Conservation (phyloP, 345 rosid species). For the Boechera stricta region DNA sequence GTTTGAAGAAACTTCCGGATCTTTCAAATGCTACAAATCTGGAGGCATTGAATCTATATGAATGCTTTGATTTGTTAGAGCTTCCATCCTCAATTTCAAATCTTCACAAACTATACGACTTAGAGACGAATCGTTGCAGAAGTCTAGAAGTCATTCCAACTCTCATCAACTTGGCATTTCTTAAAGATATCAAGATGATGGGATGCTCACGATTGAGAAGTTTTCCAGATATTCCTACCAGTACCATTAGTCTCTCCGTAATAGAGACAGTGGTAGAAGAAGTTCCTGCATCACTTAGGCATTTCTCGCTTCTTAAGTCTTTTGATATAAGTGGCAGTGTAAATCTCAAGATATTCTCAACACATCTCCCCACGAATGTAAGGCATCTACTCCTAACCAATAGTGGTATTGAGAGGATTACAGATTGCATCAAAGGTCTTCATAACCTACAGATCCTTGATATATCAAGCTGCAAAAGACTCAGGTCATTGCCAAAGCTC, state of each 20-base stretch:
- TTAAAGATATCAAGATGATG: background rate
- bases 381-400: too few species aligned
- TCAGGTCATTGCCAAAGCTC: too few species aligned
- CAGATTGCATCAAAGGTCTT: too few species aligned
- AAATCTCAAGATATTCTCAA: background rate
- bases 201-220: background rate
- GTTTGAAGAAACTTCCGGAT: too few species aligned
- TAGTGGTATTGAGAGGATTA: too few species aligned
- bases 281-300: background rate
- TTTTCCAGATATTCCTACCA: background rate
- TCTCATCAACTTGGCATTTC: background rate
- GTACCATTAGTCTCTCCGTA: fast-evolving
- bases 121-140: fast-evolving
- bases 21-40: too few species aligned
- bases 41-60: too few species aligned
- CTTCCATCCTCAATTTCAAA: too few species aligned
- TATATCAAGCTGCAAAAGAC: too few species aligned
- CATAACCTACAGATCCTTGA: too few species aligned
- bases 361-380: background rate
- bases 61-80: too few species aligned
- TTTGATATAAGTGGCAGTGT: background rate
- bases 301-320: background rate
- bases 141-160: background rate
- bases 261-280: background rate
- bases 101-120: background rate